phyloP scores from a whole-genome alignment of 495 filamentous ascomycete species.

The Aspergillus nidulans region DNA sequence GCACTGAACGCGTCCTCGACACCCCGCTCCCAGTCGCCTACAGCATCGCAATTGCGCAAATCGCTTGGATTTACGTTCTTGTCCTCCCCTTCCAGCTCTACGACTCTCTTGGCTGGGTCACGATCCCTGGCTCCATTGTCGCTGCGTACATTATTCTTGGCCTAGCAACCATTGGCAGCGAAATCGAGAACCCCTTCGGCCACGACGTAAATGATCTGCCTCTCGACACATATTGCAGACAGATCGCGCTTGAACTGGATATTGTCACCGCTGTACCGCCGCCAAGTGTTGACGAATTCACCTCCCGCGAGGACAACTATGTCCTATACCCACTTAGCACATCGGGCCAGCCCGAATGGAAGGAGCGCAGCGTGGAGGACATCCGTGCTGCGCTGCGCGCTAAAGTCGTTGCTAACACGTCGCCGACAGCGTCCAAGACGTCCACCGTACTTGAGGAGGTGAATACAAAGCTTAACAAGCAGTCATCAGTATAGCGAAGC shows the following conservation, averaged over 20 bases:
- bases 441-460: conserved; percentile 21
- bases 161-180: conserved; percentile 77
- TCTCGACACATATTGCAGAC: conserved; percentile 69
- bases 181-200: conserved; percentile 89
- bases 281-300: conserved; percentile 54
- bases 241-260: conserved; percentile 68
- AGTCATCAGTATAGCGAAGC: conserved; percentile 2
- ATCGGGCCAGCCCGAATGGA: conserved; percentile 57
- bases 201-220: conserved; percentile 83
- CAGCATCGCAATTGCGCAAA: conserved; percentile 79
- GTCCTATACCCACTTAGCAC: conserved; percentile 65
- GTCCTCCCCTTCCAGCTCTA: conserved; percentile 82
- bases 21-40: conserved; percentile 84
- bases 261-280: conserved; percentile 58
- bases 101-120: conserved; percentile 58
- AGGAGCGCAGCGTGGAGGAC: conserved; percentile 51
- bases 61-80: conserved; percentile 82
- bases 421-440: conserved; percentile 18
- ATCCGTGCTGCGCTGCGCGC: conserved; percentile 51
- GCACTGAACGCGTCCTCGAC: conserved; percentile 75
- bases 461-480: conserved; percentile 20
- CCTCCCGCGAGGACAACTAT: conserved; percentile 54
- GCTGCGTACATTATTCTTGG: conserved; percentile 88
- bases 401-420: conserved; percentile 36
- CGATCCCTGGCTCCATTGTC: conserved; percentile 80